Evolutionary conservation across 2,329 filamentous ascomycete genomes (phyloP), one percentile per base, ranked within the genome.

Genomic region (Cladophialophora immunda): DNA sequence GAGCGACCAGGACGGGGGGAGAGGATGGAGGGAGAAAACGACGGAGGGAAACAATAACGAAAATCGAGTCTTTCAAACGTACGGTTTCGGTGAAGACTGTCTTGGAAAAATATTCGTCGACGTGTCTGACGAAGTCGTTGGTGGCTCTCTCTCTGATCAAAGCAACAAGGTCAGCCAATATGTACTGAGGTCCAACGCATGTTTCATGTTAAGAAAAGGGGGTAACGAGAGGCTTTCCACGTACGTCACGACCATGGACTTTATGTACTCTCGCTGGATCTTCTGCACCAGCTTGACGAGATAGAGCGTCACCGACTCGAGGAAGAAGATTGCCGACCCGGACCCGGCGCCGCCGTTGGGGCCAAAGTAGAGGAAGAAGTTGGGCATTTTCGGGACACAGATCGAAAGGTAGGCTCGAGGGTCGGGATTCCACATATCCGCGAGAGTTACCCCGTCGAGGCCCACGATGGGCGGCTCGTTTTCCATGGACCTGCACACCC

Each of bases 371-470:
- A 73, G 70, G 27, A 78, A 73, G 52, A 74, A 75, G 32, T 79
- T 79, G 0, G 77, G 76, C 68, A 75, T 75, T 11, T 70, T 66
- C 7, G 61, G 41, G 8, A 67, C 68, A 19, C 61, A 63, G 9
- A 75, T 55, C 4, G 57, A 59, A 4, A 77, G 68, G 58, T 79
- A 78, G 1, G 73, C 76, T 61, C 76, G 76, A 1, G 76, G 76
- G 0, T 72, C 73, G 11, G 73, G 65, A 32, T 75, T 70, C 76
- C 76, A 79, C 34, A 73, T 71, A 6, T 78, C 71, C 2, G 76
- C 66, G 22, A 78, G 64, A 34, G 70, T 65, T 11, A 68, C 65
- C 5, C 72, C 75, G 30, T 74, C 56, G 1, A 69, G 62, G 3
- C 81, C 75, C 29, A 77, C 71, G 15, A 80, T 68, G 0, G 74